phyloP scores from a whole-genome alignment of 768 basidiomycete genomes.

The Galerina sulciceps region DNA sequence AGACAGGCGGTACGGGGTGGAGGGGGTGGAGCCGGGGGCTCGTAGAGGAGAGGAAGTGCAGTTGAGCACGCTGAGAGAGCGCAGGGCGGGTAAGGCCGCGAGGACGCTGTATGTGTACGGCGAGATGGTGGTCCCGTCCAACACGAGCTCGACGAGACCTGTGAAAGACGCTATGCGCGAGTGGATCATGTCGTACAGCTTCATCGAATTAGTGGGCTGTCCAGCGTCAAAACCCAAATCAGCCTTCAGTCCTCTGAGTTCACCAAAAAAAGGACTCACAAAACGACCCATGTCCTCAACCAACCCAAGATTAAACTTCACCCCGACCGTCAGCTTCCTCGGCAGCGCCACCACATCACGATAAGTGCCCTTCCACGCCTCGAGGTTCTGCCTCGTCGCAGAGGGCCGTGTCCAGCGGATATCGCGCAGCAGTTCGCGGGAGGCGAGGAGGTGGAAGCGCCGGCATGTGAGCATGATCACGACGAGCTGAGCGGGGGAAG shows the following conservation, averaged over 20 bases:
- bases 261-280: background rate
- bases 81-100: slow-evolving; percentile 26
- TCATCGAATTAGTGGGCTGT: slow-evolving; percentile 16
- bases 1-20: background rate
- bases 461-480: slow-evolving; percentile 23
- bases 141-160: slow-evolving; percentile 23
- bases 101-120: slow-evolving; percentile 28
- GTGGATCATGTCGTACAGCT: slow-evolving; percentile 25
- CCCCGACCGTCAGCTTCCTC: slow-evolving; percentile 21
- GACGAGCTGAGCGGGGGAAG: slow-evolving; percentile 21
- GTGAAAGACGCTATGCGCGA: slow-evolving; percentile 25
- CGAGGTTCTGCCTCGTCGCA: slow-evolving; percentile 23
- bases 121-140: slow-evolving; percentile 27
- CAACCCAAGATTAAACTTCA: slow-evolving; percentile 23
- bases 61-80: slow-evolving; percentile 20
- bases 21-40: background rate
- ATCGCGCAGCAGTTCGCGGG: slow-evolving; percentile 26
- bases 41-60: slow-evolving; percentile 26
- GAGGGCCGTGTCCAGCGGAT: slow-evolving; percentile 27
- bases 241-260: background rate
- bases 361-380: slow-evolving; percentile 26
- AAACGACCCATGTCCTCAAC: background rate
- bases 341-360: slow-evolving; percentile 15
- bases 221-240: background rate
- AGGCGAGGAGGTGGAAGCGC: slow-evolving; percentile 26